Evolutionary conservation across 2,329 filamentous ascomycete genomes (phyloP), one percentile per base, ranked within the genome.

Genomic region (Ampelomyces quisqualis): DNA sequence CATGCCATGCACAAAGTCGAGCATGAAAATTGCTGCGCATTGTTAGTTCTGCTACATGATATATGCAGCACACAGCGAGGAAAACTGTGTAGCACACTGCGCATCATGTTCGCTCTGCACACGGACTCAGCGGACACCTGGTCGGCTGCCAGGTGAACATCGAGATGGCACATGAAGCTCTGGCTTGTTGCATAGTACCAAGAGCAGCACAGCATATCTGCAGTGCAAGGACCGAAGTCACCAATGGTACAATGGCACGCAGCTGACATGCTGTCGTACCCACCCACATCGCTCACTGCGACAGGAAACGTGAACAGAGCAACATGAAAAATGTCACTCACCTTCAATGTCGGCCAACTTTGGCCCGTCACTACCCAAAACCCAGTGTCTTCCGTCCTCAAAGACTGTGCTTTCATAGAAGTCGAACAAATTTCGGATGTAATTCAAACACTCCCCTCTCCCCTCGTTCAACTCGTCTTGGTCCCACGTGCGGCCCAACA

Each of bases 271-370:
- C n/a, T 4, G 26, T 28, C 26, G 15, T 14, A 14, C 26, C 9
- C 26, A 28, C 15, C 26, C n/a, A 11, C n/a, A 28, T 28, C 26
- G 6, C 26, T 11, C 4, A 11, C 9, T 28, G 13, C 8, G 15
- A 38, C 17, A 21, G 17, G 32, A 30, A 27, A 26, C 40, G 29
- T 13, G 21, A n/a, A n/a, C n/a, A n/a, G n/a, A n/a, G n/a, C n/a
- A n/a, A 38, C 17, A 21, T 15, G 32, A 30, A 27, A 26, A 43
- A 32, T 13, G 21, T 11, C 20, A 42, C 34, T 50, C 53, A 75
- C 73, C 80, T 68, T 88, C 79, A 47, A 88, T 80, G 62, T 88
- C 85, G 3, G 78, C 81, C 54, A 87, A 65, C 2, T 71, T 73
- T n/a, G 45, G 78, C 13, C 64, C 62, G 4, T 73, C 57, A 2